phyloP scores from a whole-genome alignment of 2,329 filamentous ascomycete genomes.

The Ophiognomonia clavigignenti-juglandacearum region DNA sequence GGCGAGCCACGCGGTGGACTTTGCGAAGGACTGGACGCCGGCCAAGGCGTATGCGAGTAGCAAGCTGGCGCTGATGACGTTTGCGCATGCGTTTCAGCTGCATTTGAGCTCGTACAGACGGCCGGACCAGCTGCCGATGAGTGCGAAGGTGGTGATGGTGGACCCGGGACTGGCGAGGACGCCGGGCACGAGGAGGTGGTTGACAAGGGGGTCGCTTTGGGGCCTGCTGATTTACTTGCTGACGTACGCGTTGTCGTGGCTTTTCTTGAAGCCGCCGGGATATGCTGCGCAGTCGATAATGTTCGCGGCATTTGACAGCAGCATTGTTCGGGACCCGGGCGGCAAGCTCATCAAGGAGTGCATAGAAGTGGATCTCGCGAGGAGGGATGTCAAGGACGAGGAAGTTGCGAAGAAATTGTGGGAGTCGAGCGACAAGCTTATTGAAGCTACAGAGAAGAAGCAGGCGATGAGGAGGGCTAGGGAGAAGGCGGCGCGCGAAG shows the following conservation, averaged over 20 bases:
- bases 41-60: constrained; percentile 57
- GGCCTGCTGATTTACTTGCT: constrained; percentile 73
- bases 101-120: constrained; percentile 80
- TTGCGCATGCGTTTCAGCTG: constrained; percentile 87
- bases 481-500: constrained; percentile 31
- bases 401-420: constrained; percentile 78
- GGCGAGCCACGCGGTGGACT: constrained; percentile 31
- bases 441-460: constrained; percentile 77
- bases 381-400: constrained; percentile 73
- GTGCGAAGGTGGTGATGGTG: constrained; percentile 76
- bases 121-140: constrained; percentile 77
- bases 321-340: constrained; percentile 58
- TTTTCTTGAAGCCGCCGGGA: constrained; percentile 78
- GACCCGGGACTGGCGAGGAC: constrained; percentile 85
- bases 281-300: constrained; percentile 85
- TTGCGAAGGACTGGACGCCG: constrained; percentile 48
- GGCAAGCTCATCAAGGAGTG: constrained; percentile 86
- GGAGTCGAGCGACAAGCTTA: constrained; percentile 80
- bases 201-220: constrained; percentile 78
- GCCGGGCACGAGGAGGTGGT: constrained; percentile 80
- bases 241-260: constrained; percentile 77
- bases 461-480: constrained; percentile 54
- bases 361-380: constrained; percentile 64
- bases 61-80: constrained; percentile 80
- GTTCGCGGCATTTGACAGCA: constrained; percentile 77